Base-by-base conservation (phyloP, 2,329 filamentous ascomycete genomes). In the Aspergillus fischeri region DNA sequence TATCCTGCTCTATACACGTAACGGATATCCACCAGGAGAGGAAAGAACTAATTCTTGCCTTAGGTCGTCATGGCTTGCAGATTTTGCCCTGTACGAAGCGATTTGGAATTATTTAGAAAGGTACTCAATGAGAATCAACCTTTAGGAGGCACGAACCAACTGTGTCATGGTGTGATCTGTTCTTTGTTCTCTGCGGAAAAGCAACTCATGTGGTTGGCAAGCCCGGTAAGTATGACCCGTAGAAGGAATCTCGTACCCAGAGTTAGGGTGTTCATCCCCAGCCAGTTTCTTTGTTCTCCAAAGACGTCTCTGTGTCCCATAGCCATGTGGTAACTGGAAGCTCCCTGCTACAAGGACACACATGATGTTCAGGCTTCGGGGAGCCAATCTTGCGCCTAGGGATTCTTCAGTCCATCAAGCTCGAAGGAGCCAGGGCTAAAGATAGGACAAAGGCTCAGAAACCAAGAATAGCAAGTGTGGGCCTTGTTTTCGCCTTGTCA, bases 1-100 rank as follows among this genome's bases (percentile, higher is more conserved):
- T 65, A 63, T 59, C 56, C 32, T 17, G 20, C 41, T 38, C 50
- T 50, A 58, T 24, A 47, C 24, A 47, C 44, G 24, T 17, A 47
- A 47, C 48, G 42, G 25, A 45, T 25, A 27, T 53, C 41, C 44
- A 20, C 28, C 25, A 35, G 24, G 10, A 20, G 45, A 32, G 47
- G 27, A 28, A 47, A 51, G n/a, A 47, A 41, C 3, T 27, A 14
- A 20, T 24, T 10, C 52, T 24, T 11, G 21, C 35, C 5, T 32
- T 50, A 27, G n/a, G 45, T 17, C 24, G 44, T 38, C 14, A 38
- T 38, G 32, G 32, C 32, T 38, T 7, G 32, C 32, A 38, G 32
- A 38, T 14, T 38, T 38, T 38, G 32, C 32, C 32, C 14, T 7
- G 32, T 38, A 5, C 14, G 6, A 38, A 17, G 32, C 17, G 32